These are phyloP conservation scores for Cladophialophora psammophila DNA, from an alignment of 2,329 filamentous ascomycete species.

Conservation along the genomic window DNA sequence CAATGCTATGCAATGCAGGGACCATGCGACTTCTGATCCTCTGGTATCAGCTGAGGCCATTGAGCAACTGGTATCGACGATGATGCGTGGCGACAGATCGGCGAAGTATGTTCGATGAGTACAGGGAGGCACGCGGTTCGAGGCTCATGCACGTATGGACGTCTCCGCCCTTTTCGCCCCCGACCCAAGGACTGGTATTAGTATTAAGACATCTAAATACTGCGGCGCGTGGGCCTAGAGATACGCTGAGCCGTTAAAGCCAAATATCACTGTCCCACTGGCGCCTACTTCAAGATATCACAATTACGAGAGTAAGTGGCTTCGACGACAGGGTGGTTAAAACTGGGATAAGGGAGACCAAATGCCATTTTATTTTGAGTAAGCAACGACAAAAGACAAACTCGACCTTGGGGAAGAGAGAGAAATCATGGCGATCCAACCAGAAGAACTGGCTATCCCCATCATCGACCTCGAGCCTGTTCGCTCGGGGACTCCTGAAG, in stretches of 20 bases:
- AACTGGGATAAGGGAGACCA: neutral
- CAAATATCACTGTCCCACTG: neutral
- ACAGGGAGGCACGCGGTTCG: neutral
- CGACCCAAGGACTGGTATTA: neutral
- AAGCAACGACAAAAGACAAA: neutral
- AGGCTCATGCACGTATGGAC: neutral
- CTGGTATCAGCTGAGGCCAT: neutral
- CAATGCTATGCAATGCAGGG: neutral
- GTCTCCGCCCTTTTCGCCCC: neutral
- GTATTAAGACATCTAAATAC: neutral
- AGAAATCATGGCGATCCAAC: slow-evolving; percentile 26
- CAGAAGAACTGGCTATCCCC: slow-evolving; percentile 44
- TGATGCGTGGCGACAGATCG: slow-evolving; percentile 3
- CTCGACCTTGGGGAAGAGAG: neutral
- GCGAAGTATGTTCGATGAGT: neutral
- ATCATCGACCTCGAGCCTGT: slow-evolving; percentile 52
- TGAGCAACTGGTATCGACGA: neutral
- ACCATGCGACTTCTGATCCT: neutral
- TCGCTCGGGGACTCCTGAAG: slow-evolving; percentile 39
- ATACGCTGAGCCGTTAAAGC: neutral
- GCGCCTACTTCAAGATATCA: neutral
- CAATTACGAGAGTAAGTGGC: neutral
- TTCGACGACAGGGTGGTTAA: neutral
- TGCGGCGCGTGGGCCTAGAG: neutral
- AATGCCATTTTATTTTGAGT: neutral